phyloP scores from a whole-genome alignment of 768 basidiomycete genomes.

The Kwoniella shandongensis region DNA sequence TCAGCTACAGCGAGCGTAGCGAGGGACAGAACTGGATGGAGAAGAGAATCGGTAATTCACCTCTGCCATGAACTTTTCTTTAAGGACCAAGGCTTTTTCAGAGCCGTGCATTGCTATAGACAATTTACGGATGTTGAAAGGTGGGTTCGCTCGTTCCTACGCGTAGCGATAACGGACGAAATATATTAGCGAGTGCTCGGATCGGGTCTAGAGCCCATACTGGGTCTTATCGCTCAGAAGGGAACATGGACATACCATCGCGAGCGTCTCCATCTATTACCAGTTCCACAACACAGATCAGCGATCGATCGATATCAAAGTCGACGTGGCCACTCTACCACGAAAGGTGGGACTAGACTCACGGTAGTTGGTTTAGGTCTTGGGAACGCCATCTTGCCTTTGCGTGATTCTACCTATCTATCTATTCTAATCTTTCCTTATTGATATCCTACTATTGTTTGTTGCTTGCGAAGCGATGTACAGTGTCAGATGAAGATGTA shows the following conservation, averaged over 20 bases:
- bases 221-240: neutral
- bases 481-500: too few species aligned
- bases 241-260: conserved; percentile 35
- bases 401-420: neutral
- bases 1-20: neutral
- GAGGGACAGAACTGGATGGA: conserved; percentile 2
- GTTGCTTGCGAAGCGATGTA: too few species aligned
- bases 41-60: conserved; percentile 20
- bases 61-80: conserved; percentile 54
- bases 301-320: neutral
- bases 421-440: too few species aligned
- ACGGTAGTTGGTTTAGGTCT: conserved; percentile 49
- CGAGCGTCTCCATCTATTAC: conserved; percentile 48
- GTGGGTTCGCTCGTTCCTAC: conserved; percentile 50
- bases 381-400: conserved; percentile 44
- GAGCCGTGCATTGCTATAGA: conserved; percentile 53
- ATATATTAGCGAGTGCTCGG: neutral
- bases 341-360: conserved; percentile 10
- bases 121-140: conserved; percentile 50
- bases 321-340: neutral
- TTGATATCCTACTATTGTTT: too few species aligned
- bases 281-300: conserved; percentile 4
- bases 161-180: too few species aligned
- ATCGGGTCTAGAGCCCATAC: too few species aligned
- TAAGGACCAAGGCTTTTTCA: conserved; percentile 48